Percentiles rank a stretch among this genome's conserved stretches.
Conservation (phyloP, 805 yeast species). For the Nakazawaea siamensis region DNA sequence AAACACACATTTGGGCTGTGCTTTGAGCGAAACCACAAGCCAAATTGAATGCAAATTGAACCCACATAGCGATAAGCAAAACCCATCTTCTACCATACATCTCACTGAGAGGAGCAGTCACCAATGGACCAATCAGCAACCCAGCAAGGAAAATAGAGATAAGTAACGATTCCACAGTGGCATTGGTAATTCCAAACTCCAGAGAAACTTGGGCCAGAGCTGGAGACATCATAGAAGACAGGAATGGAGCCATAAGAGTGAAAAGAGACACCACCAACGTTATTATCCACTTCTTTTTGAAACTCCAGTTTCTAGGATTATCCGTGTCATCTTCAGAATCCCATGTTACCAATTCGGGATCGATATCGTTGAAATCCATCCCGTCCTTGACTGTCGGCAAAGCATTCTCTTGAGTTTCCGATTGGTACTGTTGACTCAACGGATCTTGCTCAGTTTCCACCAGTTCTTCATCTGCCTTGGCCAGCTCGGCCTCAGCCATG, state of each 20-base stretch:
- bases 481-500: conserved; percentile 9
- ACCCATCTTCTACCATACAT: conserved; percentile 55
- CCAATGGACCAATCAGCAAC: conserved; percentile 58
- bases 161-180: conserved; percentile 39
- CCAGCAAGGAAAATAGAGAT: conserved; percentile 65
- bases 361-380: conserved; percentile 41
- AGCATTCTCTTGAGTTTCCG: conserved; percentile 10
- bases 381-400: conserved; percentile 34
- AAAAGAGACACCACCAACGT: conserved; percentile 42
- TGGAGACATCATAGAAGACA: conserved; percentile 57
- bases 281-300: conserved; percentile 30
- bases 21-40: conserved; percentile 56
- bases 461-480: too few species aligned
- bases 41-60: conserved; percentile 39
- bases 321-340: conserved; percentile 51
- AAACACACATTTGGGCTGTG: conserved; percentile 47
- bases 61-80: conserved; percentile 40
- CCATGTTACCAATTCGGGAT: conserved; percentile 67
- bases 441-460: background rate
- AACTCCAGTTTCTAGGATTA: conserved; percentile 59
- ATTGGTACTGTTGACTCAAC: background rate
- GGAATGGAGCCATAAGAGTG: conserved; percentile 52
- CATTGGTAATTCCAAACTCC: conserved; percentile 32
- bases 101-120: conserved; percentile 64
- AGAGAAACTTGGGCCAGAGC: conserved; percentile 41